A percentile compares a stretch with the other conserved stretches of the same genome.
These are phyloP conservation scores for Solanum lignicaule DNA, from an alignment of 257 asterid species.

Conservation along the genomic window DNA sequence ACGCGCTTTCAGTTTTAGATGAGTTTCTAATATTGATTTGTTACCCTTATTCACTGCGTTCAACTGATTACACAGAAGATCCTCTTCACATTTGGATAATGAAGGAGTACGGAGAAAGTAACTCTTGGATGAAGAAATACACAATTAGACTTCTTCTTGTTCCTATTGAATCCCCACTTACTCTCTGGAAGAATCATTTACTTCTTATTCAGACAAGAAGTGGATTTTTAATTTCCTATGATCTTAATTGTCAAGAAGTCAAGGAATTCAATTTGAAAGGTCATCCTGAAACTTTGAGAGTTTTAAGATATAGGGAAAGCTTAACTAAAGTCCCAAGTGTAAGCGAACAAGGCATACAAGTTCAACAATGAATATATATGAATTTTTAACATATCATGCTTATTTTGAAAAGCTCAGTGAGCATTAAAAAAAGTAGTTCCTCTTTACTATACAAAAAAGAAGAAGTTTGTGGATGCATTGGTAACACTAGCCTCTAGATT, in stretches of 20 bases:
- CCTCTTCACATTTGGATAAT: background rate
- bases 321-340: background rate
- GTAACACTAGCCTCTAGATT: no score
- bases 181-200: background rate
- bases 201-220: background rate
- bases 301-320: background rate
- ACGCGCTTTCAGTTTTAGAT: background rate
- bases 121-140: background rate
- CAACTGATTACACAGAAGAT: background rate
- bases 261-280: background rate
- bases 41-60: background rate
- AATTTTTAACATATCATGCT: no score
- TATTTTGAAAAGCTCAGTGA: no score
- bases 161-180: background rate
- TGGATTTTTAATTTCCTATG: background rate
- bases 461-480: no score
- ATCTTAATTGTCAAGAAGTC: background rate
- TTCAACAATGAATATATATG: background rate
- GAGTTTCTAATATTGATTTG: background rate
- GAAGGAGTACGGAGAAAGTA: background rate
- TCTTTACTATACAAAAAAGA: no score
- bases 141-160: background rate
- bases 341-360: no score
- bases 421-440: no score
- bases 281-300: background rate